Conservation (phyloP, 169 alveolate species). For the Cryptosporidium canis region DNA sequence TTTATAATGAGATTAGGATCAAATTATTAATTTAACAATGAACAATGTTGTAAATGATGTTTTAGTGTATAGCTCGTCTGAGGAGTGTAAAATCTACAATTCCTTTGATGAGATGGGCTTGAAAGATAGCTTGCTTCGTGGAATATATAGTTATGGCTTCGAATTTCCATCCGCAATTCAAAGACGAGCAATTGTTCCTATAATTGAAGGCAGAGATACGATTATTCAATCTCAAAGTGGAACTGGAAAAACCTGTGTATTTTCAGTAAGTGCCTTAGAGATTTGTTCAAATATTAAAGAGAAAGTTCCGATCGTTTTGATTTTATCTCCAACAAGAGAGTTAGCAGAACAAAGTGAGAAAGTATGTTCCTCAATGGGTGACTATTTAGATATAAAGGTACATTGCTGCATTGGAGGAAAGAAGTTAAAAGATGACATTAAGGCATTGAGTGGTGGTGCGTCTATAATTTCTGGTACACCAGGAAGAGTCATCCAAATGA, state of each 20-base stretch:
- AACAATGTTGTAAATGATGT: conserved; percentile 6
- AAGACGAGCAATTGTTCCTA: conserved; percentile 98
- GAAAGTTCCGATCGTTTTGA: conserved; percentile 89
- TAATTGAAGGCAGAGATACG: conserved; percentile 96
- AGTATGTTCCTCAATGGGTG: conserved; percentile 98
- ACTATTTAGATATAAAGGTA: conserved; percentile 92
- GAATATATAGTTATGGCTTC: conserved; percentile 97
- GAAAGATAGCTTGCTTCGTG: conserved; percentile 95
- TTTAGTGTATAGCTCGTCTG: conserved; percentile 10
- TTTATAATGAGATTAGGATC: neutral
- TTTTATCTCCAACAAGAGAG: conserved; percentile 97
- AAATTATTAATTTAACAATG: neutral
- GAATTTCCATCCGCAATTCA: conserved; percentile 99
- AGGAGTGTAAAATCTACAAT: conserved; percentile 20
- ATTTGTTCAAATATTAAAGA: conserved; percentile 75
- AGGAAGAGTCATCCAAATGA: conserved; percentile 98
- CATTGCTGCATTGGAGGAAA: conserved; percentile 97
- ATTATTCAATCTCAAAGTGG: conserved; percentile 97
- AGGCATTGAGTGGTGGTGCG: conserved; percentile 96
- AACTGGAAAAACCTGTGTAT: conserved; percentile 99
- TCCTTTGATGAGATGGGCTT: conserved; percentile 93
- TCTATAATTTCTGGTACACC: conserved; percentile 99
- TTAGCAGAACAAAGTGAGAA: conserved; percentile 97
- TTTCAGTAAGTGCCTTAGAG: conserved; percentile 96
- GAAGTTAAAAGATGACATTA: conserved; percentile 95